Base-by-base conservation (phyloP, 768 basidiomycete genomes). In the Exidia glandulosa region DNA sequence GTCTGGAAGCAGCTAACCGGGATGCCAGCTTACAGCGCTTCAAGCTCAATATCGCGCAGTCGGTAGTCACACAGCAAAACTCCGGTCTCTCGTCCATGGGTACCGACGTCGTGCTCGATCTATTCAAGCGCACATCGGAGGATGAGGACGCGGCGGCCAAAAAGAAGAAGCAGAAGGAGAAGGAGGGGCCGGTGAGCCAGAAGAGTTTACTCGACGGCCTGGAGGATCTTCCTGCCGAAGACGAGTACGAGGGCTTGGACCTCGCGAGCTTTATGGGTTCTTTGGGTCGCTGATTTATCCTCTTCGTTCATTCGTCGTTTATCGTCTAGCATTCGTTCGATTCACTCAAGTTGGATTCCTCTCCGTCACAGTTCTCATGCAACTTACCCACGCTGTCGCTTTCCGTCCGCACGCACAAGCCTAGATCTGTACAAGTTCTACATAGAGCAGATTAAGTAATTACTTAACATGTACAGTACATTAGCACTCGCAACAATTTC, bases 1-100 rank as follows among this genome's bases (percentile, higher is more conserved):
- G 6, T 32, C 16, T 37, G 3, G 32, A 56, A 23, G 25, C 2
- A 50, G 9, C 14, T 57, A 23, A 31, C 29, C 3, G 31, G n/a
- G n/a, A n/a, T n/a, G n/a, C n/a, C 70, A 97, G 95, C 34, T 72
- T 99, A 63, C 96, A 99, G 79, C 90, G 94, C 56, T 99, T 99
- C 82, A 99, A 99, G 72, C 80, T 98, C 66, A 98, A 98, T 66
- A 95, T 99, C 66, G 96, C 96, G 32, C 87, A 91, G 64, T 93
- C 96, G 7, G 85, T 99, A 61, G 91, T 99, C 56, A 97, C 92
- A 1, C 94, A 99, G 70, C 94, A 99, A 70, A 99, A 99, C 69
- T 82, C 95, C 1, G 94, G 92, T 25, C 74, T 99, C 55, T 77
- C 86, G 1, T 92, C 92, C 2, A 98, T 99, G 94, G 94, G 95